A percentile compares a stretch with the other conserved stretches of the same genome.
These are phyloP conservation scores for Agaricus subrufescens DNA, from an alignment of 768 basidiomycete species.

Conservation along the genomic window DNA sequence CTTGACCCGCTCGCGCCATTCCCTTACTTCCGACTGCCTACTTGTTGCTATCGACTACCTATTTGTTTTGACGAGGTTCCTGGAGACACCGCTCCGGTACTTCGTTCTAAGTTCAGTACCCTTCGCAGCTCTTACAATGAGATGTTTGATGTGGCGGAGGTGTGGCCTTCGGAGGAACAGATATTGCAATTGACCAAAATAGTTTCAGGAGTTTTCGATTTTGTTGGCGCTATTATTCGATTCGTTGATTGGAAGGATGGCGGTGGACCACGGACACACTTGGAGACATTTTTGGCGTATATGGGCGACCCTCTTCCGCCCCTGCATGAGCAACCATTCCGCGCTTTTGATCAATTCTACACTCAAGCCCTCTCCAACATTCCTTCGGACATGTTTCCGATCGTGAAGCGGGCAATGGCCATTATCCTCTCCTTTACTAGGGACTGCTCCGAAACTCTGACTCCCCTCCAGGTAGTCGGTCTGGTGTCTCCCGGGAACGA, in stretches of 20 bases:
- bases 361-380: too few species aligned
- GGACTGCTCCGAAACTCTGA: too few species aligned
- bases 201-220: neutral
- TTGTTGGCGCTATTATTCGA: neutral
- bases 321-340: too few species aligned
- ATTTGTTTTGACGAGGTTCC: neutral
- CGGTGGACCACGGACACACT: too few species aligned
- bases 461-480: too few species aligned
- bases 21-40: too few species aligned
- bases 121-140: neutral
- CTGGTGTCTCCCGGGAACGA: too few species aligned
- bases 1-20: neutral
- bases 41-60: neutral
- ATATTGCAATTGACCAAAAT: neutral
- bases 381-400: too few species aligned
- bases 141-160: neutral
- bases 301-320: too few species aligned
- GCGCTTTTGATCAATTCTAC: too few species aligned
- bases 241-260: neutral
- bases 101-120: neutral
- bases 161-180: neutral
- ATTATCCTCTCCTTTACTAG: too few species aligned
- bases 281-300: neutral
- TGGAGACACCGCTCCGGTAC: neutral
- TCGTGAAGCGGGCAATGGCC: neutral